Percentiles rank a stretch among this genome's conserved stretches.
phyloP scores from a whole-genome alignment of 108 stramenopile genomes.

The Cyclotella baltica region DNA sequence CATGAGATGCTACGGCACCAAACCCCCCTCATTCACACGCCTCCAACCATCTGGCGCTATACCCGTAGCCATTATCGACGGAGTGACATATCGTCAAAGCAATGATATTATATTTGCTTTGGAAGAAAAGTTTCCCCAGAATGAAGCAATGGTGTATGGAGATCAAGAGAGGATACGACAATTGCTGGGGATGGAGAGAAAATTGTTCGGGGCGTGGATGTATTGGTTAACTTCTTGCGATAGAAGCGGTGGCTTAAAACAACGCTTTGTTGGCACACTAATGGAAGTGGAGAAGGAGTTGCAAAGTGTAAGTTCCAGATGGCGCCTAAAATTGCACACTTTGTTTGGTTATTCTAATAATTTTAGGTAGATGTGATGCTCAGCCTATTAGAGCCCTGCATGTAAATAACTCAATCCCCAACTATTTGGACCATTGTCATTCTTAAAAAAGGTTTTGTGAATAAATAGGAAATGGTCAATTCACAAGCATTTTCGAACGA shows the following conservation, averaged over 20 bases:
- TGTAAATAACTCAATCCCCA: no score
- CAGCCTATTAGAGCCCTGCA: no score
- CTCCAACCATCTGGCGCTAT: constrained; percentile 83
- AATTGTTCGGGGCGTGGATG: constrained; percentile 89
- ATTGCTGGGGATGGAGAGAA: constrained; percentile 83
- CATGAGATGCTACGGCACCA: constrained; percentile 92
- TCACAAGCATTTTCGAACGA: no score
- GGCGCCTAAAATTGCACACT: no score
- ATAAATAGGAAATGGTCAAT: no score
- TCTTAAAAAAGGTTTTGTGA: no score
- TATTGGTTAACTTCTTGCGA: constrained; percentile 82
- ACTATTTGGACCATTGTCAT: no score
- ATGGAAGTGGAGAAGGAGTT: constrained; percentile 77
- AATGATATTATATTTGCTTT: constrained; percentile 85
- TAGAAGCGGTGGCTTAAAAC: constrained; percentile 42
- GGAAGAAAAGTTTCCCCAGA: constrained; percentile 67
- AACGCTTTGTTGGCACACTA: constrained; percentile 64
- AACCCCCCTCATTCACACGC: constrained; percentile 68
- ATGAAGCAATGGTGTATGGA: constrained; percentile 50
- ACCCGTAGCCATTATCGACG: constrained; percentile 88
- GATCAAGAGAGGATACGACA: constrained; percentile 54
- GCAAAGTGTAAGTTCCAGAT: no score
- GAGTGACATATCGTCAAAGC: constrained; percentile 72
- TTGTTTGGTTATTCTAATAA: no score
- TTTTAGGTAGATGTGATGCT: no score